Base-by-base conservation (phyloP, 108 stramenopile genomes). In the Stephanodiscus minutulus region DNA sequence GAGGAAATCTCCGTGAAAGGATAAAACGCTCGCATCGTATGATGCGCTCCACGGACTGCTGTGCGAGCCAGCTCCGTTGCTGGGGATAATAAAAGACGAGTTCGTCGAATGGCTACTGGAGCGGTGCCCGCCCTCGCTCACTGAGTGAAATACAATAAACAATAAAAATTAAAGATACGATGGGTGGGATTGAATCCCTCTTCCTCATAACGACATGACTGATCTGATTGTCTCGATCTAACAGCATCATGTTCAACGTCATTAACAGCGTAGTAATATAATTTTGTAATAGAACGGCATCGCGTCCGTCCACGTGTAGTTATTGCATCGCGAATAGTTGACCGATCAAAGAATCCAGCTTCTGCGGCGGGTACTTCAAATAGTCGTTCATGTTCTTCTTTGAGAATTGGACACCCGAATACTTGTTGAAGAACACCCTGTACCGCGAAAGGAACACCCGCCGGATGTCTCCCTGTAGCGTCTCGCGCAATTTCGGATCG, bases 371-470 rank as follows among this genome's bases (percentile, higher is more conserved):
- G 61, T 91, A 92, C 77, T 92, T 92, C 18, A 91, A 81, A 69
- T 95, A 95, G 15, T 86, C 83, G 9, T 88, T 82, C 72, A 89
- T 88, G 68, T 95, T 87, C 82, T 91, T 92, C 75, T 95, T 95
- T 7, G 91, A 92, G 73, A 95, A 95, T 36, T 87, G 87, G 67
- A 89, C 76, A 55, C 74, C 65, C 5, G 85, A 87, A 77, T 92
- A 95, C 64, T 87, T 91, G 3, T 87, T 76, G 74, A 82, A 92
- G 60, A 95, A 95, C 8, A 36, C 33, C n/a, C 79, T 82, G 77
- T 95, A 95, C 68, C 83, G 64, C 2, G 87, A 83, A 18, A 91
- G 54, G 57, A 95, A 91, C 9, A 88, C 84, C 5, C 57, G 57
- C 49, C 75, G 76, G 21, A 91, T 88, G 62, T 85, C 88, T 37